Evolutionary conservation across 1,284 basidiomycete genomes (phyloP).

Genomic region (Porodaedalea pini): DNA sequence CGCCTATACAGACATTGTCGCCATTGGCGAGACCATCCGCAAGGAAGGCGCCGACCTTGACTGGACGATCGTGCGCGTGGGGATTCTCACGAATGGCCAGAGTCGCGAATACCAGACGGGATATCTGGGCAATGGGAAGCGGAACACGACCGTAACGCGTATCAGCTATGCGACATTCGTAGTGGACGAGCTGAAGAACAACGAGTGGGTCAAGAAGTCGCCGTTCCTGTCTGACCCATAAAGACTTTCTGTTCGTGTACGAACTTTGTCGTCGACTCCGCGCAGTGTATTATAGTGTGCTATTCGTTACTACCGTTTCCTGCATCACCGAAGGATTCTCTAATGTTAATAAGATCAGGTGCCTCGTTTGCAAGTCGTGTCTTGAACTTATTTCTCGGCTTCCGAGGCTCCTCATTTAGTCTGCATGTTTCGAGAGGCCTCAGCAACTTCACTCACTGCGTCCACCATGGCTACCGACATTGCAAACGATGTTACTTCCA

Average conservation of each 20-base stretch:
- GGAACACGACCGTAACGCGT: constrained; percentile 44
- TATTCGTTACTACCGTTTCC: neutral
- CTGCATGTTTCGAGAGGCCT: no score
- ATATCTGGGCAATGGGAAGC: constrained; percentile 61
- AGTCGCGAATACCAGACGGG: constrained; percentile 48
- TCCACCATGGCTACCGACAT: no score
- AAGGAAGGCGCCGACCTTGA: constrained; percentile 45
- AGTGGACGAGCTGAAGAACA: constrained; percentile 49
- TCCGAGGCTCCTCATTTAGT: no score
- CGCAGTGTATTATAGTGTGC: neutral
- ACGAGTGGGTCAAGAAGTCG: constrained; percentile 41
- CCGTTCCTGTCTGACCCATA: constrained; percentile 22
- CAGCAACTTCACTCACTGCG: no score
- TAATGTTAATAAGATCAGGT: no score
- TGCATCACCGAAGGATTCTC: neutral
- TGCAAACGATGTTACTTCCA: neutral
- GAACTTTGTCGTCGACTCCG: neutral
- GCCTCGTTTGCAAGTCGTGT: no score
- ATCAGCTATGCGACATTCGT: constrained; percentile 58
- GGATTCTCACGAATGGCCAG: constrained; percentile 48
- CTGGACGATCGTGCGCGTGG: constrained; percentile 68
- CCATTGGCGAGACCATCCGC: constrained; percentile 52
- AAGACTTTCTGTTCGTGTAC: neutral
- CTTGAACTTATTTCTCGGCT: no score
- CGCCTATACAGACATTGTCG: constrained; percentile 47